Evolutionary conservation across 805 yeast genomes (phyloP), one percentile per base, ranked within the genome.

Genomic region (Yarrowia bubula): DNA sequence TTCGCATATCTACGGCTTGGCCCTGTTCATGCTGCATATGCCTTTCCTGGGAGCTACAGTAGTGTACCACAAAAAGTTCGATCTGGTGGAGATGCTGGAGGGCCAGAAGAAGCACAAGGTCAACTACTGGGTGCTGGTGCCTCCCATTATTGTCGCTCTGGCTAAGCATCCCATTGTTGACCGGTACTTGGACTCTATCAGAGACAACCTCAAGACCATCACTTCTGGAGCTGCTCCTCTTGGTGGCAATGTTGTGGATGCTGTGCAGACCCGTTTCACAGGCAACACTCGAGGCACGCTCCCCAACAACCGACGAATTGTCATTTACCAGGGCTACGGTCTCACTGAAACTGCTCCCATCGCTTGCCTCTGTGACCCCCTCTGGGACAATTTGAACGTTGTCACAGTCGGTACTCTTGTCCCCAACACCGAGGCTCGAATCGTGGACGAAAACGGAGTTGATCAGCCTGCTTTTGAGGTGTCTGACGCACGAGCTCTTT

Each of bases 191-290:
- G 67, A 78, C 71, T 76, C 79, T 70, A 80, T 84, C 42, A 74
- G 76, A 7, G 75, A 74, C 38, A 72, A 79, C 10, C 73, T 83
- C 41, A 71, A 73, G 62, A 75, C 76, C 67, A 79, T 80, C 65
- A 73, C 80, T 66, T 68, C 68, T 14, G 82, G 83, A 61, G 84
- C 86, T 15, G 81, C 84, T 47, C 81, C 84, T 32, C 79, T 84
- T 11, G 57, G 65, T 3, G 65, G 65, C 8, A 48, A 61, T 31
- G 55, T 61, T 10, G 55, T 46, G 1, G 57, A 47, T n/a, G 65
- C 65, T 13, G 58, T 48, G 13, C 55, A 39, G 55, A 39, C 39
- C 18, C 65, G 65, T 1, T 61, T 61, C 50, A 9, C 67, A 39
- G 31, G 71, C 67, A 58, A 58, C 51, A 43, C 51, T 42, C 13